Conservation (phyloP, 768 basidiomycete genomes). For the Mycena kentingensis region DNA sequence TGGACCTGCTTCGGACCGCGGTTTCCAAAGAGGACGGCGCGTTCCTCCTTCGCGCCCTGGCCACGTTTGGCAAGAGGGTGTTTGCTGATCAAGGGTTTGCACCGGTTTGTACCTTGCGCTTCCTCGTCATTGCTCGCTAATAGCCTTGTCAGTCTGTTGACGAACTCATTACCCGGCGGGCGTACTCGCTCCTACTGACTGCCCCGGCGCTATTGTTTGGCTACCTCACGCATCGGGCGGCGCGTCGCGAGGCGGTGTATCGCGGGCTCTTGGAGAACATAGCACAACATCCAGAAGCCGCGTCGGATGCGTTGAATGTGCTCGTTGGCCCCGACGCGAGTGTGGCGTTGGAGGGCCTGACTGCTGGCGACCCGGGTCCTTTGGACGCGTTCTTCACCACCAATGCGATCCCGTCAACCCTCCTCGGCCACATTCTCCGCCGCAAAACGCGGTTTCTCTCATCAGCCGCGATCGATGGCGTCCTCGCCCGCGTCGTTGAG, state of each 20-base stretch:
- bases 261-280: slow-evolving; percentile 47
- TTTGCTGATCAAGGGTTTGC: slow-evolving; percentile 47
- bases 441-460: slow-evolving; percentile 15
- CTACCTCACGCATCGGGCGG: slow-evolving; percentile 52
- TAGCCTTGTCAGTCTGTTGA: slow-evolving; percentile 45
- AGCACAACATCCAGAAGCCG: slow-evolving; percentile 35
- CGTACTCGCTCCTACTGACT: slow-evolving; percentile 39
- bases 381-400: slow-evolving; percentile 17
- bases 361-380: slow-evolving; percentile 2
- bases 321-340: slow-evolving; percentile 31
- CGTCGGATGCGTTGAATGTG: slow-evolving; percentile 45
- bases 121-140: neutral
- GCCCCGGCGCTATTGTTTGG: slow-evolving; percentile 49
- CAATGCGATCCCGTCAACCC: neutral
- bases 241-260: slow-evolving; percentile 43
- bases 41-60: slow-evolving; percentile 46
- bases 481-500: slow-evolving; percentile 6
- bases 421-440: slow-evolving; percentile 14
- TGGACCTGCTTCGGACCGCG: slow-evolving; percentile 36
- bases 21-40: slow-evolving; percentile 27
- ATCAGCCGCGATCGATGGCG: neutral
- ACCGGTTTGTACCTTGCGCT: slow-evolving; percentile 38
- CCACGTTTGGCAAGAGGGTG: slow-evolving; percentile 52
- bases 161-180: slow-evolving; percentile 38
- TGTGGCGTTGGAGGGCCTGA: slow-evolving; percentile 1